Evolutionary conservation across 805 yeast species (phyloP).

Genomic region (Metschnikowia noctiluminum): DNA sequence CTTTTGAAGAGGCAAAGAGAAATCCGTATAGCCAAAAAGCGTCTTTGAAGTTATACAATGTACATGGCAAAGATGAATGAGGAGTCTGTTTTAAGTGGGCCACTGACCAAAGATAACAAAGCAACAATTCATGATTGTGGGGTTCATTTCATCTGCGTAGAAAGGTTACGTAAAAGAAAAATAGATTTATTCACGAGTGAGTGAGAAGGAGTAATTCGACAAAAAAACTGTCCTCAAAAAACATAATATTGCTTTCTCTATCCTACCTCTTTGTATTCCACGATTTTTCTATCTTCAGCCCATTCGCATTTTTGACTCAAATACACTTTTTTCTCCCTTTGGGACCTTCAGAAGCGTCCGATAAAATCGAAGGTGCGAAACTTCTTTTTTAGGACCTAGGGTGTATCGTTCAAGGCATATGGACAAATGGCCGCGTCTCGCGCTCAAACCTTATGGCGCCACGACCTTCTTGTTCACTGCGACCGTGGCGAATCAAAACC

Average conservation of each 20-base stretch:
- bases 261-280: no score
- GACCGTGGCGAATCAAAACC: conserved; percentile 6
- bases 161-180: no score
- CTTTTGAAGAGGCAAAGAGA: conserved; percentile 17
- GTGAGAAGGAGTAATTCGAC: no score
- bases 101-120: no score
- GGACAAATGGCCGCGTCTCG: conserved; percentile 6
- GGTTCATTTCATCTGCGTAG: no score
- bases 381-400: neutral
- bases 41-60: conserved; percentile 12
- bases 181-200: no score
- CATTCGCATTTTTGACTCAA: no score
- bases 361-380: neutral
- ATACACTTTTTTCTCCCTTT: no score
- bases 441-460: conserved; percentile 3
- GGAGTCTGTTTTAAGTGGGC: neutral
- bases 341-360: neutral
- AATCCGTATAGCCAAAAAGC: conserved; percentile 12
- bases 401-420: neutral
- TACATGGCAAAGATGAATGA: conserved; percentile 3
- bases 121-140: no score
- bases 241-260: no score
- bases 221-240: no score
- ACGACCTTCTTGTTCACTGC: conserved; percentile 16
- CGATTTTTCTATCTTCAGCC: no score